Percentiles rank a stretch among this genome's conserved stretches.
Conservation (phyloP, 345 rosid genomes). For the Salix caprea region DNA sequence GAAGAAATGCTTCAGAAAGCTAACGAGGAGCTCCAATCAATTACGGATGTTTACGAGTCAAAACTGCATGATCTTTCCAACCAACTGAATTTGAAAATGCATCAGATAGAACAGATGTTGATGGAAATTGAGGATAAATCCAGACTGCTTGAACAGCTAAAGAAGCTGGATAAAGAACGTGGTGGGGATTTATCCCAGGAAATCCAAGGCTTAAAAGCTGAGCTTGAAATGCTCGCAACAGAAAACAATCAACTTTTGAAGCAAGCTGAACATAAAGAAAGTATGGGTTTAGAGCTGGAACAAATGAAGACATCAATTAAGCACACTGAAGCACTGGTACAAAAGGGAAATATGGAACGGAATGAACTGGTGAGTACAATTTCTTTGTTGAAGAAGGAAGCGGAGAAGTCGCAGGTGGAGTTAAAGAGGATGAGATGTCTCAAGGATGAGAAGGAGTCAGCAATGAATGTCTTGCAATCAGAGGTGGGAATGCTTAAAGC, state of each 20-base stretch:
- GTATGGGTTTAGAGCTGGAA: conserved; percentile 40
- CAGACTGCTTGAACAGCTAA: conserved; percentile 45
- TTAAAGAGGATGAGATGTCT: conserved; percentile 34
- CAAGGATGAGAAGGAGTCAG: conserved; percentile 45
- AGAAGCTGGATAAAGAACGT: conserved; percentile 46
- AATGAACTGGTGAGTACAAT: conserved; percentile 35
- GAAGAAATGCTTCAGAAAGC: conserved; percentile 61
- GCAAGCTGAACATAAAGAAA: conserved; percentile 36
- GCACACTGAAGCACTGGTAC: conserved; percentile 42
- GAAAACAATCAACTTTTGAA: conserved; percentile 27
- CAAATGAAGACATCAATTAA: conserved; percentile 34
- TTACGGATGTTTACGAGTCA: conserved; percentile 44
- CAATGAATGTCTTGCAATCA: conserved; percentile 33
- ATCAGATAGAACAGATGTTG: conserved; percentile 41
- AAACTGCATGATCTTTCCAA: conserved; percentile 45
- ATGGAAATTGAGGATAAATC: conserved; percentile 48
- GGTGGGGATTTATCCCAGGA: conserved; percentile 31
- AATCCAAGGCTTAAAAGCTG: conserved; percentile 36
- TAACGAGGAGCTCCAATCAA: conserved; percentile 44
- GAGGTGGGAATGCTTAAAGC: conserved; percentile 45
- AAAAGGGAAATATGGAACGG: conserved; percentile 38
- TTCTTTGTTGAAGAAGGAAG: conserved; percentile 44
- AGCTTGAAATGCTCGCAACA: conserved; percentile 36
- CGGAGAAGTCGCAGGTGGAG: conserved; percentile 40
- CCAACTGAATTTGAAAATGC: conserved; percentile 38